These are phyloP conservation scores for Geotrichum fermentans DNA, from an alignment of 1,139 yeast species.

Conservation along the genomic window DNA sequence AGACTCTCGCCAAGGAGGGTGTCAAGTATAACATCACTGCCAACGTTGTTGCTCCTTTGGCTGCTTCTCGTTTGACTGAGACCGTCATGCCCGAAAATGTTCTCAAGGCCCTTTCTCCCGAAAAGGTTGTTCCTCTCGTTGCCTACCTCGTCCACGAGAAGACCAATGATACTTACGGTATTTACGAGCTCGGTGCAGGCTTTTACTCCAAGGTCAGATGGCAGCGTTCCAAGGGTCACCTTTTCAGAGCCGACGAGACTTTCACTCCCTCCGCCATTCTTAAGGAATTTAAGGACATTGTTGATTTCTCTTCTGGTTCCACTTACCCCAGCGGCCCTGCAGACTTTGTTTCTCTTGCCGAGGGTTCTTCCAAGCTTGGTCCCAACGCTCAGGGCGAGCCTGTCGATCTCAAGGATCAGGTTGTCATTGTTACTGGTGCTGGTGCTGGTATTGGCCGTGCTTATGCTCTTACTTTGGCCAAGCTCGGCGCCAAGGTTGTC, in stretches of 20 bases:
- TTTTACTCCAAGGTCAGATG: constrained; percentile 88
- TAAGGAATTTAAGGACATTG: constrained; percentile 58
- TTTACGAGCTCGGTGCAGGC: constrained; percentile 93
- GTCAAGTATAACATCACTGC: constrained; percentile 73
- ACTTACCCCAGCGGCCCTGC: constrained; percentile 57
- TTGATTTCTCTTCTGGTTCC: constrained; percentile 54
- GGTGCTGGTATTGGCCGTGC: constrained; percentile 94
- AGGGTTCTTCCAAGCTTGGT: constrained; percentile 37
- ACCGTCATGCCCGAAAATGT: constrained; percentile 79
- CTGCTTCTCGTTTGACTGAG: constrained; percentile 95
- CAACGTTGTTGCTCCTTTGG: constrained; percentile 89
- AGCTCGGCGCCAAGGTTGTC: constrained; percentile 91
- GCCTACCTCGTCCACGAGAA: constrained; percentile 70
- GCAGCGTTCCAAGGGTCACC: constrained; percentile 87
- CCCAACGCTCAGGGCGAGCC: constrained; percentile 51
- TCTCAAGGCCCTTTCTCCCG: constrained; percentile 76
- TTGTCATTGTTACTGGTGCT: constrained; percentile 90
- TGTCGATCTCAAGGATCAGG: constrained; percentile 70
- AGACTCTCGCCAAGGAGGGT: constrained; percentile 94
- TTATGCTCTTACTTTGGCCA: constrained; percentile 80
- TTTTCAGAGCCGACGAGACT: constrained; percentile 70
- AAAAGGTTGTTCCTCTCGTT: constrained; percentile 85
- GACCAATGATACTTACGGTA: constrained; percentile 59
- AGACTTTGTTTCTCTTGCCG: constrained; percentile 39
- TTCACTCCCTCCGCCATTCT: constrained; percentile 86